These are phyloP conservation scores for Thielaviopsis populi DNA, from an alignment of 2,329 filamentous ascomycete genomes.

Conservation along the genomic window DNA sequence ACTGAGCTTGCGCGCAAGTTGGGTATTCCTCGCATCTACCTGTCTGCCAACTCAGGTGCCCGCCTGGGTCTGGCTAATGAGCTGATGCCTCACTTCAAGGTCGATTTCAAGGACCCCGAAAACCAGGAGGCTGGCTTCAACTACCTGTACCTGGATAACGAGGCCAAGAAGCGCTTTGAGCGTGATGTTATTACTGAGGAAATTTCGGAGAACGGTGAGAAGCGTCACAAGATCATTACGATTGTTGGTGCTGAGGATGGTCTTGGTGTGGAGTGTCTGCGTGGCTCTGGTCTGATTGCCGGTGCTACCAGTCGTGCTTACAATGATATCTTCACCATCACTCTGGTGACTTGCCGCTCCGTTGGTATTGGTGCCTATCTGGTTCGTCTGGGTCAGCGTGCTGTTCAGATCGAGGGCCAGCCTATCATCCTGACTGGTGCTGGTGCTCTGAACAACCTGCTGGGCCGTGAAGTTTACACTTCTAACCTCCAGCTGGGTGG, in stretches of 20 bases:
- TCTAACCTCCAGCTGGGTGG: constrained; percentile 98
- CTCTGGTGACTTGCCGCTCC: constrained; percentile 91
- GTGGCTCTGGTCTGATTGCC: constrained; percentile 93
- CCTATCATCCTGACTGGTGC: constrained; percentile 98
- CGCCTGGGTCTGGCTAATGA: constrained; percentile 94
- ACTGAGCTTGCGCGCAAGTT: constrained; percentile 88
- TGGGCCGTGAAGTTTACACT: constrained; percentile 96
- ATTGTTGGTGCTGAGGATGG: constrained; percentile 89
- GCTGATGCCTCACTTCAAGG: constrained; percentile 91
- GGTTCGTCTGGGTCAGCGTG: constrained; percentile 93
- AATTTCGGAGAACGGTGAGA: constrained; percentile 73
- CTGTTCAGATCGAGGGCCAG: constrained; percentile 96
- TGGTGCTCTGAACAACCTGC: constrained; percentile 91
- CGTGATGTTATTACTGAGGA: constrained; percentile 64
- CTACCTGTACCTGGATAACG: constrained; percentile 84
- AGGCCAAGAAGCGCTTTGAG: constrained; percentile 74
- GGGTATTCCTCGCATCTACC: constrained; percentile 90
- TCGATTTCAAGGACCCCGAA: constrained; percentile 78
- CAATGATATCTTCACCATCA: constrained; percentile 97
- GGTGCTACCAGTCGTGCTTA: constrained; percentile 94
- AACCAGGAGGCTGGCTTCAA: constrained; percentile 86
- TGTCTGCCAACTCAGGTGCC: constrained; percentile 97
- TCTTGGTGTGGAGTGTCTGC: constrained; percentile 91
- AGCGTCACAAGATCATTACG: constrained; percentile 83
- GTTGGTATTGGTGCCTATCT: constrained; percentile 99